phyloP scores from a whole-genome alignment of 1,139 yeast species.

The Hansenula anomala region DNA sequence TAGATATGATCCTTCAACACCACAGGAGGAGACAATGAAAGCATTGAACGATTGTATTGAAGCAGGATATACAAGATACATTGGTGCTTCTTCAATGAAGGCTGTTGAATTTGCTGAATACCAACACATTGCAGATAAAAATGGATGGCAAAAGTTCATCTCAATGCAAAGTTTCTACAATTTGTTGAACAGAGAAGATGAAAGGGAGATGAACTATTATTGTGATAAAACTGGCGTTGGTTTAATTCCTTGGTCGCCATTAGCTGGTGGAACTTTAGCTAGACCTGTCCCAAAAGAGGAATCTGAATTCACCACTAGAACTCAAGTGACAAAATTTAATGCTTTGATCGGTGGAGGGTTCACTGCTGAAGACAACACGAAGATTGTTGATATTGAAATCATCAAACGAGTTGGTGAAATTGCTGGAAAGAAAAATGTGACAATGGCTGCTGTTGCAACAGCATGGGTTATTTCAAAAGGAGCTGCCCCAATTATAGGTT shows the following conservation, averaged over 20 bases:
- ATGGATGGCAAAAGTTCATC: conserved; percentile 47
- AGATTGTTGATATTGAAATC: conserved; percentile 41
- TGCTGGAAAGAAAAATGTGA: conserved; percentile 35
- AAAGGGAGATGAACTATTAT: conserved; percentile 44
- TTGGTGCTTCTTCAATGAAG: conserved; percentile 56
- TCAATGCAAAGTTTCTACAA: conserved; percentile 48
- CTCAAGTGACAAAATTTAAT: conserved; percentile 16
- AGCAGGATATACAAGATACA: conserved; percentile 43
- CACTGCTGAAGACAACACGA: conserved; percentile 55
- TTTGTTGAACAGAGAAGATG: conserved; percentile 45
- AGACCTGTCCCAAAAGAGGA: conserved; percentile 27
- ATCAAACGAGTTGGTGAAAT: conserved; percentile 47
- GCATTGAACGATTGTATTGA: conserved; percentile 49
- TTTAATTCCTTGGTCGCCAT: conserved; percentile 47
- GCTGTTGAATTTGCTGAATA: conserved; percentile 43
- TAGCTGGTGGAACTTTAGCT: conserved; percentile 41
- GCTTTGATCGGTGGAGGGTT: conserved; percentile 11
- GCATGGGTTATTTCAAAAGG: conserved; percentile 53
- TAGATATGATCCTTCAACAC: conserved; percentile 39
- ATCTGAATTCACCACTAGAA: conserved; percentile 12
- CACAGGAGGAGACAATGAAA: conserved; percentile 47
- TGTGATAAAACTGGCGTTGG: conserved; percentile 30
- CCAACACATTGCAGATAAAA: conserved; percentile 45
- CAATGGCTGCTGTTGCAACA: conserved; percentile 51
- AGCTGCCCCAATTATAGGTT: conserved; percentile 46